A percentile compares a stretch with the other conserved stretches of the same genome.
Conservation (phyloP, 2,329 filamentous ascomycete species). For the Xylaria sp. region DNA sequence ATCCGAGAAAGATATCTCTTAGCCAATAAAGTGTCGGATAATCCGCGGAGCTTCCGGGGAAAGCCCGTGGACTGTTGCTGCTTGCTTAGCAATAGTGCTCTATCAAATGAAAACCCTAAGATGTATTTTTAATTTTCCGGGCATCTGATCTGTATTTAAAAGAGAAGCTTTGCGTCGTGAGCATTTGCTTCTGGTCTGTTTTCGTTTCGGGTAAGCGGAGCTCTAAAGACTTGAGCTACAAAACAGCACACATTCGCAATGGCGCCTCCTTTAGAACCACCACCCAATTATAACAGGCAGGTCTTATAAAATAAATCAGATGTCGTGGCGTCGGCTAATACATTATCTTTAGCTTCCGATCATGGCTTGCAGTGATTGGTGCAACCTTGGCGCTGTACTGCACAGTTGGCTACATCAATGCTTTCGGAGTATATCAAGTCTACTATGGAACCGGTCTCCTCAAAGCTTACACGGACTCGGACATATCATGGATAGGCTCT, state of each 20-base stretch:
- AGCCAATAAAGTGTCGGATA: constrained; percentile 17
- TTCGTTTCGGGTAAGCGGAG: neutral
- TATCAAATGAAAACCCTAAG: neutral
- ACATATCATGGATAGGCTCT: constrained; percentile 51
- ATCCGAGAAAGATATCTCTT: constrained; percentile 6
- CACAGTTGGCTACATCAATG: constrained; percentile 49
- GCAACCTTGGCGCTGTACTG: constrained; percentile 43
- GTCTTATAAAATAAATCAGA: neutral
- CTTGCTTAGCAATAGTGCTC: constrained; percentile 10
- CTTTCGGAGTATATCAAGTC: constrained; percentile 50
- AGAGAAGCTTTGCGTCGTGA: neutral
- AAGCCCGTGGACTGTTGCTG: neutral
- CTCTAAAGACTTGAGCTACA: neutral
- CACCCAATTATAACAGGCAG: constrained; percentile 30
- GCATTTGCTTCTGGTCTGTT: neutral
- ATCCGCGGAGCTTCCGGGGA: constrained; percentile 28
- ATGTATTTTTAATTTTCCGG: neutral
- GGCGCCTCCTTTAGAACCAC: constrained; percentile 26
- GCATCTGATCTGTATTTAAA: neutral
- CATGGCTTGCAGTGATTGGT: constrained; percentile 40
- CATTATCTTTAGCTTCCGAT: constrained; percentile 18
- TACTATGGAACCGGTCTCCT: constrained; percentile 45
- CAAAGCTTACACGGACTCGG: constrained; percentile 38
- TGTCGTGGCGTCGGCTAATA: neutral
- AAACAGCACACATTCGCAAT: constrained; percentile 10